phyloP scores from a whole-genome alignment of 495 filamentous ascomycete species.

The Friedmanniomyces simplex region DNA sequence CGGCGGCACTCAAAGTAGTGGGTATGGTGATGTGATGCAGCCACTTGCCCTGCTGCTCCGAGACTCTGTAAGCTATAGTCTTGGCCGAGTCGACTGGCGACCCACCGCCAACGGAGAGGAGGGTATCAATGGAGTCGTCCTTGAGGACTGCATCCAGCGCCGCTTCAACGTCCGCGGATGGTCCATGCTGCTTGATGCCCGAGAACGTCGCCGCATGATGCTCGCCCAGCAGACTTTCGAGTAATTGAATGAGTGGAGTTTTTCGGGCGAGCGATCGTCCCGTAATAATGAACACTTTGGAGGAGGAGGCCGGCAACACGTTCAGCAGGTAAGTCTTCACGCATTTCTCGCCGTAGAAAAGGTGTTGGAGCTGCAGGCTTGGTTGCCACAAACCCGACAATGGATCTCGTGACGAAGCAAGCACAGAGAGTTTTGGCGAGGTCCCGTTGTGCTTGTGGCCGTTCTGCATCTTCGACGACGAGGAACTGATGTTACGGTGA shows the following conservation, averaged over 20 bases:
- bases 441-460: not conserved
- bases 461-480: not conserved
- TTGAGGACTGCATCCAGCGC: not conserved
- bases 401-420: slow-evolving; percentile 18
- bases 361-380: not conserved
- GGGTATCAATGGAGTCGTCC: slow-evolving; percentile 18
- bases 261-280: slow-evolving; percentile 24
- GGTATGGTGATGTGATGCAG: slow-evolving; percentile 25
- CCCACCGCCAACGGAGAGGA: slow-evolving; percentile 24
- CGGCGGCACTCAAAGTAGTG: slow-evolving; percentile 24
- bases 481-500: no score
- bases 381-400: no score
- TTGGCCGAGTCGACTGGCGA: slow-evolving; percentile 26
- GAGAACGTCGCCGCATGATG: slow-evolving; percentile 24
- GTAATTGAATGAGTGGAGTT: slow-evolving; percentile 22
- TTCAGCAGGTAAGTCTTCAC: slow-evolving; percentile 6
- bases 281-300: slow-evolving; percentile 27
- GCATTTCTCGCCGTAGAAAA: slow-evolving; percentile 7
- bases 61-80: slow-evolving; percentile 14
- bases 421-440: not conserved
- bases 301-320: not conserved
- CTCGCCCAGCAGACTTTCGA: slow-evolving; percentile 19
- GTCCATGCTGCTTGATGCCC: slow-evolving; percentile 26
- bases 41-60: slow-evolving; percentile 21
- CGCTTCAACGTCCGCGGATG: slow-evolving; percentile 19